Percentiles rank a stretch among this genome's conserved stretches.
Conservation (phyloP, 75 land plant species). For the Pseudotsuga menziesii region DNA sequence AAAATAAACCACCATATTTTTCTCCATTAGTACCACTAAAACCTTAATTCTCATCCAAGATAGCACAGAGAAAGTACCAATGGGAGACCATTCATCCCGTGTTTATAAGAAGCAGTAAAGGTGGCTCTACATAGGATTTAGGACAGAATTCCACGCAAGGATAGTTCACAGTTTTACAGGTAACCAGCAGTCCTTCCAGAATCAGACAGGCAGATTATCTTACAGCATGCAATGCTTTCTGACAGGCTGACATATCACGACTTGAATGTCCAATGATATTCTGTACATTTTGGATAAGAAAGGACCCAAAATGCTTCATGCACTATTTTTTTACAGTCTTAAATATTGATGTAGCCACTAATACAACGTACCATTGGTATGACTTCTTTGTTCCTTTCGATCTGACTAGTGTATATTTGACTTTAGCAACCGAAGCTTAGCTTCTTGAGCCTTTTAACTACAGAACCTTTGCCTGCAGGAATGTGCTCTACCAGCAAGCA, state of each 20-base stretch:
- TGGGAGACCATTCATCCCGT: background rate
- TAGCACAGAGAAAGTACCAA: background rate
- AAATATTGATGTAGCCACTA: background rate
- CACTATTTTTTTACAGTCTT: background rate
- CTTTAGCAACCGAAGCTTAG: no score
- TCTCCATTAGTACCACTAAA: background rate
- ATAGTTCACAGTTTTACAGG: background rate
- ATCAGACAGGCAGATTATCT: background rate
- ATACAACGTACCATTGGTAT: no score
- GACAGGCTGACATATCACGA: background rate
- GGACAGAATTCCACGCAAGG: background rate
- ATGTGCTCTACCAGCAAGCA: no score
- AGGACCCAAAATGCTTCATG: background rate
- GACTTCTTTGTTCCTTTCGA: background rate
- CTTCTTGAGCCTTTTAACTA: no score
- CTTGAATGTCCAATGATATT: background rate
- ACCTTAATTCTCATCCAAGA: background rate
- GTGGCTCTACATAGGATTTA: background rate
- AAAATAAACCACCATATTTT: background rate
- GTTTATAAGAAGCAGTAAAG: background rate
- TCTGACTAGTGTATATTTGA: conserved; percentile 1
- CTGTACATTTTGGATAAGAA: background rate
- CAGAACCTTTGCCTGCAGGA: no score
- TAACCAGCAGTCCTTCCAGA: background rate
- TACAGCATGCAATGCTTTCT: background rate